phyloP scores from a whole-genome alignment of 164 flowering plant genomes.

The Vitis labrusca region DNA sequence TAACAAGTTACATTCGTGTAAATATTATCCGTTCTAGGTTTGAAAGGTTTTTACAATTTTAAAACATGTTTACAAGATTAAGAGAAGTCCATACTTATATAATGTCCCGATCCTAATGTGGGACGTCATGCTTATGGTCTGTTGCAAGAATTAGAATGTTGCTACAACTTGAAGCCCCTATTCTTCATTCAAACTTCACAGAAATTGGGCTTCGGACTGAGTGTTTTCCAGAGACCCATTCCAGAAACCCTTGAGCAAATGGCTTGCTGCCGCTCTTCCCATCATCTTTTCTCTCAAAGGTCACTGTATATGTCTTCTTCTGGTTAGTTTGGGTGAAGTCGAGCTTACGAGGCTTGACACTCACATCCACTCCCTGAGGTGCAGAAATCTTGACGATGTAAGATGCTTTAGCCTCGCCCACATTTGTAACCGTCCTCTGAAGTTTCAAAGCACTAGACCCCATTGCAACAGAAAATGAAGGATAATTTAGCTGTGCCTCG shows the following conservation, averaged over 20 bases:
- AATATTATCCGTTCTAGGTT: no score
- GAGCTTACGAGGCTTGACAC: conserved; percentile 13
- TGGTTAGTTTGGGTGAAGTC: conserved; percentile 19
- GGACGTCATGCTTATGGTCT: no score
- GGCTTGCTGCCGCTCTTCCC: not conserved
- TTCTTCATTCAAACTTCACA: conserved; percentile 11
- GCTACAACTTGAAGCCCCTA: no score
- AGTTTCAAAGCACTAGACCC: conserved; percentile 18
- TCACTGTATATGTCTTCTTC: conserved; percentile 24
- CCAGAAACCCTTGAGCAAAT: conserved; percentile 25
- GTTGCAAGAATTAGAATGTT: no score
- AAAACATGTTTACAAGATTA: no score
- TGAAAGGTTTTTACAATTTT: fast-evolving
- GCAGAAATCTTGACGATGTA: conserved; percentile 11
- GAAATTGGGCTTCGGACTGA: conserved; percentile 36
- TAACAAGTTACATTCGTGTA: no score
- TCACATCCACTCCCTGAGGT: conserved; percentile 20
- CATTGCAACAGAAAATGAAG: conserved; percentile 39
- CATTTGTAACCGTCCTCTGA: conserved; percentile 43
- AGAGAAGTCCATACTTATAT: no score
- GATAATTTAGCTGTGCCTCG: conserved; percentile 51
- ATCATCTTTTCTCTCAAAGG: conserved; percentile 7
- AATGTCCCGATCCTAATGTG: no score
- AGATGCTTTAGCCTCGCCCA: conserved; percentile 23
- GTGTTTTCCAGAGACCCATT: conserved; percentile 30